phyloP scores from a whole-genome alignment of 1,139 yeast genomes.

The Candida glucosophila region DNA sequence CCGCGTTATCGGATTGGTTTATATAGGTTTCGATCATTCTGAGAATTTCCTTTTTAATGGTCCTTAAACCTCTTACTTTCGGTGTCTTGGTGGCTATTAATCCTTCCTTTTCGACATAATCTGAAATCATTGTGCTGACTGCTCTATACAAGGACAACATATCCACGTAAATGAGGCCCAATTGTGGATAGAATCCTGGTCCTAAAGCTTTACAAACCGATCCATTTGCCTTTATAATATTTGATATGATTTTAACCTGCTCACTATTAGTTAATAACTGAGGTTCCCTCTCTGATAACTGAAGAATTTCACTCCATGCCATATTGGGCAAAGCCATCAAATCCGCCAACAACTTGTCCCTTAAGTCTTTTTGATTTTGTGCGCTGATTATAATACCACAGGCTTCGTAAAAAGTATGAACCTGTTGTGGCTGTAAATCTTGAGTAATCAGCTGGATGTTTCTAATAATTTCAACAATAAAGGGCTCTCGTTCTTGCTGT shows the following conservation, averaged over 20 bases:
- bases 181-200: constrained; percentile 82
- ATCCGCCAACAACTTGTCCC: constrained; percentile 67
- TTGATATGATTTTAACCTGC: constrained; percentile 86
- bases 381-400: constrained; percentile 93
- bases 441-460: constrained; percentile 80
- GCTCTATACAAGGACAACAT: constrained; percentile 87
- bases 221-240: constrained; percentile 88
- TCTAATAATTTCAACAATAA: constrained; percentile 80
- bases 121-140: constrained; percentile 82
- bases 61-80: constrained; percentile 87
- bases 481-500: constrained; percentile 83
- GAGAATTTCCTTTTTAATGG: constrained; percentile 90
- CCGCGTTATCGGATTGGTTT: constrained; percentile 77
- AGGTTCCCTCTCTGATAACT: constrained; percentile 87
- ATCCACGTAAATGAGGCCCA: constrained; percentile 79
- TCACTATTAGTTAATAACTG: constrained; percentile 73
- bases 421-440: constrained; percentile 94
- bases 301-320: constrained; percentile 89
- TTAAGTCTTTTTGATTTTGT: constrained; percentile 50
- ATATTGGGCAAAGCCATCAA: constrained; percentile 87
- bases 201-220: constrained; percentile 92
- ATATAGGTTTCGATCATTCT: constrained; percentile 85
- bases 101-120: constrained; percentile 72
- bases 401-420: constrained; percentile 95
- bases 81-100: constrained; percentile 91